Evolutionary conservation across 352 stramenopile species (phyloP), one percentile per base, ranked within the genome.

Genomic region (Pythium biforme): DNA sequence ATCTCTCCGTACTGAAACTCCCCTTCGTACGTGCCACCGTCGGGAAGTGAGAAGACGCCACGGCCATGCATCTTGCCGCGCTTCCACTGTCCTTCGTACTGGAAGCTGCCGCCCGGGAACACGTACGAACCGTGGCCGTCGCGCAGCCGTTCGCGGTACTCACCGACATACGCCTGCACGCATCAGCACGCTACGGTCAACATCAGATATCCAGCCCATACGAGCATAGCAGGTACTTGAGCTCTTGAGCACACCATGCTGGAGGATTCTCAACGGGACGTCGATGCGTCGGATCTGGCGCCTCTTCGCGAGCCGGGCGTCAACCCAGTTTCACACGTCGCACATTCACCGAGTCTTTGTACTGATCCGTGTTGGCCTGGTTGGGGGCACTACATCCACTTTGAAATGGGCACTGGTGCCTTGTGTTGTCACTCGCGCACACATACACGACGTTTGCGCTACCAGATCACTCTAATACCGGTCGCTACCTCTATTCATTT

Each of bases 11-110:
- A 47, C 1, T 55, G n/a, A 46, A 90, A 90, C 3, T 76, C 68
- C 12, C 81, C 77, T 63, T 88, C 75, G 56, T 88, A 88, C 4
- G 45, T 59, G 6, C 55, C 59, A 2, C 68, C 72, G 29, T 77
- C 70, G 5, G 55, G 48, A 3, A 87, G 64, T 0, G 57, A 66
- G 51, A 88, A 86, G 1, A 73, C 55, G 3, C 80, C 80, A 5
- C 52, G 49, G 3, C 78, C 78, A 49, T 89, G 67, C 69, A 94
- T 94, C 39, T 77, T 68, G 22, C 87, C 82, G 15, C 71, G 49
- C 19, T 49, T 31, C 86, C 87, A 96, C 3, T 80, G 52, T 7
- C 89, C 89, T 23, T 81, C 67, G 64, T 95, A 96, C n/a, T 43
- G 50, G 40, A 84, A 89, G 41, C 64, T 66, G 0, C 67, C 72